Conservation (phyloP, 768 basidiomycete genomes). For the Hypholoma fasciculare region DNA sequence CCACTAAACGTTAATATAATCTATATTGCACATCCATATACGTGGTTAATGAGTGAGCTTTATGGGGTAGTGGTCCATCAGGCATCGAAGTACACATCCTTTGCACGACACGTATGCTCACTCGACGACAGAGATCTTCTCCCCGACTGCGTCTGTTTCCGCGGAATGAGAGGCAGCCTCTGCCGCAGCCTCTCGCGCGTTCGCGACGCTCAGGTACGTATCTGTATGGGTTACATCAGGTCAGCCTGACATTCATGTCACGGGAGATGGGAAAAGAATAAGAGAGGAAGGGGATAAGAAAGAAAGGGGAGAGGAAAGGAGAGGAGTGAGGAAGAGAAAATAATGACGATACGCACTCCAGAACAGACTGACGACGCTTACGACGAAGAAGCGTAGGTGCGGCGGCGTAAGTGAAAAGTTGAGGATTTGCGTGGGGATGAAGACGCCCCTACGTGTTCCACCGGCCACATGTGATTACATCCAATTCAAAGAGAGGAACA, state of each 20-base stretch:
- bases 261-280: not conserved
- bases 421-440: conserved; percentile 73
- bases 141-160: not conserved
- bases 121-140: not conserved
- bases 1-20: no score
- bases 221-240: conserved; percentile 40
- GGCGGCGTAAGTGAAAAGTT: conserved; percentile 80
- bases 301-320: not conserved
- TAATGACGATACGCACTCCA: conserved; percentile 65
- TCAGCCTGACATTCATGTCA: not conserved
- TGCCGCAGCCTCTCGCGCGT: conserved; percentile 18
- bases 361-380: conserved; percentile 77
- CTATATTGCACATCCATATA: no score
- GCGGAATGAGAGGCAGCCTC: not conserved
- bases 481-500: no score
- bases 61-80: no score
- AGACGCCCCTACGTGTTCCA: conserved; percentile 54
- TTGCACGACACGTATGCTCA: no score
- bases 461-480: not conserved
- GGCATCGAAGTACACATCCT: no score
- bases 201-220: conserved; percentile 62
- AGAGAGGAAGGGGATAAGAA: no score
- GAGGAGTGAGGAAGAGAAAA: not conserved
- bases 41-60: not conserved
- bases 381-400: conserved; percentile 72